Percentiles rank a stretch among this genome's conserved stretches.
phyloP scores from a whole-genome alignment of 2,329 filamentous ascomycete genomes.

The Ramularia endophylla region DNA sequence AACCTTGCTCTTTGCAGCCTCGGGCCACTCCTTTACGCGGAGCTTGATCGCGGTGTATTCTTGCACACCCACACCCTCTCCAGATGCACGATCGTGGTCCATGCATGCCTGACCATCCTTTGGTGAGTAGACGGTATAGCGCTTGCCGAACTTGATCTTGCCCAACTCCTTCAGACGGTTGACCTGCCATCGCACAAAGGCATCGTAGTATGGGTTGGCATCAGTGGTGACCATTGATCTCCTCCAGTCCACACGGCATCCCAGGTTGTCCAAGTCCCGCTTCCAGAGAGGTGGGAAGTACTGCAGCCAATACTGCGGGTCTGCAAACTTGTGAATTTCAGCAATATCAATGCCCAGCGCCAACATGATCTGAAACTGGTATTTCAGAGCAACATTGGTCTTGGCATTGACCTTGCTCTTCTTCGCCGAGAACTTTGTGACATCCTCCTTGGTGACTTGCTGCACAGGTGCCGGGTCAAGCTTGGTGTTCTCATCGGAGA shows the following conservation, averaged over 20 bases:
- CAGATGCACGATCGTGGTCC: conserved; percentile 77
- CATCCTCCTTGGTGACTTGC: conserved; percentile 65
- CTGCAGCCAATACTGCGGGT: conserved; percentile 85
- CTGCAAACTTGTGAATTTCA: conserved; percentile 89
- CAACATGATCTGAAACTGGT: conserved; percentile 93
- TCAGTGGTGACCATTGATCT: conserved; percentile 91
- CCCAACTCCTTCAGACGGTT: conserved; percentile 79
- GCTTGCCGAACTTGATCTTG: conserved; percentile 90
- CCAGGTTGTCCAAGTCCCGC: conserved; percentile 74
- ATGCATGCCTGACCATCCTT: conserved; percentile 85
- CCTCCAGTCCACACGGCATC: conserved; percentile 87
- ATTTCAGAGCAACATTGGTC: conserved; percentile 90
- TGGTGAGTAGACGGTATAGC: conserved; percentile 88
- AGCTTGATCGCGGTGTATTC: conserved; percentile 93
- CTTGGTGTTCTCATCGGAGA: conserved; percentile 40
- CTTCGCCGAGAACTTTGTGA: conserved; percentile 86
- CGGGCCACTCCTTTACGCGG: conserved; percentile 83
- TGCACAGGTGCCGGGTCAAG: conserved; percentile 51
- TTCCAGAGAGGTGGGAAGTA: conserved; percentile 82
- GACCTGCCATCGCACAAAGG: conserved; percentile 97
- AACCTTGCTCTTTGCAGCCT: conserved; percentile 64
- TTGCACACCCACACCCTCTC: conserved; percentile 77
- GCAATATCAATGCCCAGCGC: conserved; percentile 79
- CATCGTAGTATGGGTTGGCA: conserved; percentile 93
- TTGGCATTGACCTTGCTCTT: conserved; percentile 80